Base-by-base conservation (phyloP, 2,329 filamentous ascomycete genomes). In the Triangularia setosa region DNA sequence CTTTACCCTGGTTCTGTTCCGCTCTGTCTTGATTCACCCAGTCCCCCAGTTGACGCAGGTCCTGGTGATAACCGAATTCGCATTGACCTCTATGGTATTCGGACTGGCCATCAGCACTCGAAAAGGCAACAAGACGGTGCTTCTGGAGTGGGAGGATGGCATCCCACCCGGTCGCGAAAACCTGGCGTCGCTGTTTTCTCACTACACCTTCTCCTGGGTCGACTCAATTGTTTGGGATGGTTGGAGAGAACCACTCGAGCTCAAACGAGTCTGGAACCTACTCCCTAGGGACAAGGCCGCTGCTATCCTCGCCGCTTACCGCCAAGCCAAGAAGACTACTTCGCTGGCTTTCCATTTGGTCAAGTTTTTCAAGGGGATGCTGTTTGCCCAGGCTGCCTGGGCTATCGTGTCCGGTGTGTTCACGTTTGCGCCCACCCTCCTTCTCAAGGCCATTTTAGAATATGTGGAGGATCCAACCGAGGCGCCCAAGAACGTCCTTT, bases 231-330 rank as follows among this genome's bases (percentile, higher is more conserved):
- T 99, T 53, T 93, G 89, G 87, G 88, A 90, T 70, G 95, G 95
- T 14, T 98, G 93, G 82, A 90, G 87, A 74, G 88, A 92, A 74
- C 87, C 93, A 0, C 84, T 96, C 67, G 92, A 96, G 72, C 85
- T 98, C 69, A 78, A 86, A 27, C 88, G 93, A 75, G 92, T 99
- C 2, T 99, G 95, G 95, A 97, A 98, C 73, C 78, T 99, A 66
- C 79, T 92, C 18, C 87, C 92, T 33, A 91, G 88, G 73, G 93
- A 98, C 78, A 97, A 98, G 79, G 93, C 95, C 25, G 89, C 89
- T 35, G 80, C 83, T 1, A 87, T 98, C 55, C 83, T 98, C 59
- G 83, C 88, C 56, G 87, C 93, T 70, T 99, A 97, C 76, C 89
- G 93, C 61, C 90, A 92, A 71, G 79, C 93, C 67, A 93, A 92